Percentiles rank a stretch among this genome's conserved stretches.
Conservation (phyloP, 2,329 filamentous ascomycete genomes). For the Stagonosporopsis tanaceti region DNA sequence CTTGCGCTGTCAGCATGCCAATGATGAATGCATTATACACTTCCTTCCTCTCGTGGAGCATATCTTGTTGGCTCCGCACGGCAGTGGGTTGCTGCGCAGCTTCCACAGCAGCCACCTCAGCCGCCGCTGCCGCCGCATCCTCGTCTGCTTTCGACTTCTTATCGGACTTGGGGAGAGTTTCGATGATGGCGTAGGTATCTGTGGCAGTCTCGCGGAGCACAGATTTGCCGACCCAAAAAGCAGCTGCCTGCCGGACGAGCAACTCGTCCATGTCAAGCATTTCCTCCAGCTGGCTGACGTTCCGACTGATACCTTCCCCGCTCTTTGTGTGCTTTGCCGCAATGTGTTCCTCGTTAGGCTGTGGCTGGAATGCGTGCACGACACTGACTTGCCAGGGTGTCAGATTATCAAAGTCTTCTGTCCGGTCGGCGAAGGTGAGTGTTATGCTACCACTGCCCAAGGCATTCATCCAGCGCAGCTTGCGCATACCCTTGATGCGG, state of each 20-base stretch:
- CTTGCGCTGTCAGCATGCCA: constrained; percentile 93
- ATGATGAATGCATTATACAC: constrained; percentile 93
- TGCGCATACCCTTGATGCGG: constrained; percentile 80
- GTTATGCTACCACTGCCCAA: constrained; percentile 82
- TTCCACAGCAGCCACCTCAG: constrained; percentile 46
- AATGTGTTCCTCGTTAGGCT: constrained; percentile 45
- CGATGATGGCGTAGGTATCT: constrained; percentile 72
- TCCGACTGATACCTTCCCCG: constrained; percentile 48
- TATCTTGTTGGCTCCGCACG: constrained; percentile 61
- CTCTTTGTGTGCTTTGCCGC: constrained; percentile 25
- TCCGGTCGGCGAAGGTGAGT: constrained; percentile 82
- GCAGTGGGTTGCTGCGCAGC: constrained; percentile 56
- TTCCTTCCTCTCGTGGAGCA: constrained; percentile 72
- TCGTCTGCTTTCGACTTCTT: constrained; percentile 32
- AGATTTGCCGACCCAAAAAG: constrained; percentile 74
- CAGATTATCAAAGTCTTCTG: constrained; percentile 74
- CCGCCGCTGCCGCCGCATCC: constrained; percentile 49
- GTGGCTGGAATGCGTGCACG: constrained; percentile 78
- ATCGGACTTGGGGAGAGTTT: constrained; percentile 53
- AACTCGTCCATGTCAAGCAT: constrained; percentile 75
- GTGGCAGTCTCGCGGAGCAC: constrained; percentile 63
- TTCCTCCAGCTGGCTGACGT: constrained; percentile 56
- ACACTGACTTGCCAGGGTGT: constrained; percentile 89
- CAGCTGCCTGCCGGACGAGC: constrained; percentile 71
- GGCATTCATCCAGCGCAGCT: constrained; percentile 86